Conservation (phyloP, 2,329 filamentous ascomycete genomes). For the Sclerotinia spermophila region DNA sequence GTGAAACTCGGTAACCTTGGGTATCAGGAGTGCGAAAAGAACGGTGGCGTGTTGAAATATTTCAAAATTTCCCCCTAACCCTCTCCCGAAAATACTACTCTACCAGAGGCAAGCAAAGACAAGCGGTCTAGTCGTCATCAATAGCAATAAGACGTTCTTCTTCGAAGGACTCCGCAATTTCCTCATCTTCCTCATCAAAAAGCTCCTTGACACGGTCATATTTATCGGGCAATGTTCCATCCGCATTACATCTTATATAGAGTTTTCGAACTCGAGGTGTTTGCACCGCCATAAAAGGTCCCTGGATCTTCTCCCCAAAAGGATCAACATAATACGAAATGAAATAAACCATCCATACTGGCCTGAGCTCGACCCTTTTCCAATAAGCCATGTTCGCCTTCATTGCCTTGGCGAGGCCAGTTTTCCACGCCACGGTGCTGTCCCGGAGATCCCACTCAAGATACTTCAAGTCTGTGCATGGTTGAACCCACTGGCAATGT, state of each 20-base stretch:
- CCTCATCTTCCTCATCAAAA: not conserved
- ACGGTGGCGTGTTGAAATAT: not conserved
- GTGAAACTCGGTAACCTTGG: too few relatives aligned
- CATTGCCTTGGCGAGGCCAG: not conserved
- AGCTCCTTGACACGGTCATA: not conserved
- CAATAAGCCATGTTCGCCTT: not conserved
- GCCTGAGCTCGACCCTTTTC: not conserved
- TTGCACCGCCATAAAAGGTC: not conserved
- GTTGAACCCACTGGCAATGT: not conserved
- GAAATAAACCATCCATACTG: not conserved
- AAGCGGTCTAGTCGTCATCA: not conserved
- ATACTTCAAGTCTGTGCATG: accelerated
- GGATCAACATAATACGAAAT: not conserved
- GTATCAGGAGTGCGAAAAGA: too few relatives aligned
- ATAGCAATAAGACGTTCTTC: not conserved
- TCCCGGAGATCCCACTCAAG: not conserved
- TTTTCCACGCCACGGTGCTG: not conserved
- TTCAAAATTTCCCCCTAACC: not conserved
- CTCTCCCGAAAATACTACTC: not conserved
- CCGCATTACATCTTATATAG: not conserved
- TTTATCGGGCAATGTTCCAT: not conserved
- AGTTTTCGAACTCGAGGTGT: accelerated
- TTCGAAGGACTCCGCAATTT: not conserved
- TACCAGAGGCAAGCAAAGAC: not conserved
- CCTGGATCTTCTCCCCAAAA: not conserved